A percentile compares a stretch with the other conserved stretches of the same genome.
Evolutionary conservation across 129 eudicot species (phyloP).

Genomic region (Glebionis coronaria): DNA sequence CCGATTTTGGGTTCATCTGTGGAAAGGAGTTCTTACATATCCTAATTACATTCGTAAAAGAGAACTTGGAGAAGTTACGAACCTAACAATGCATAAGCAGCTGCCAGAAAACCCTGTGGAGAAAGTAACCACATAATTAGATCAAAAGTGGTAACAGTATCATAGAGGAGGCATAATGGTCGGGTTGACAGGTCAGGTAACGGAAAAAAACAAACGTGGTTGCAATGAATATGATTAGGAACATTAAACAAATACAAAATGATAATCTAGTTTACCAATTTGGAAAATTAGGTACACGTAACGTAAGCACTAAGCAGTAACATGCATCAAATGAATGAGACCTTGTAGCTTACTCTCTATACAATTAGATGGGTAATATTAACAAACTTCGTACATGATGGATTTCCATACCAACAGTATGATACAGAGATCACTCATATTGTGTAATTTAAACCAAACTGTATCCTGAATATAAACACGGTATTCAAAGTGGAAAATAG

Average conservation of each 20-base stretch:
- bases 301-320: slow-evolving; percentile 4
- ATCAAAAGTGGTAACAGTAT: slow-evolving; percentile 9
- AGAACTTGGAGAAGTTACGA: slow-evolving; percentile 31
- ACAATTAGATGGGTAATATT: background rate
- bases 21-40: slow-evolving; percentile 6
- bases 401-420: background rate
- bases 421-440: slow-evolving; percentile 9
- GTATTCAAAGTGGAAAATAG: slow-evolving; percentile 8
- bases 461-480: slow-evolving; percentile 3
- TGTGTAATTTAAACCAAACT: slow-evolving; percentile 6
- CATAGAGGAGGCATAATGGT: slow-evolving; percentile 8
- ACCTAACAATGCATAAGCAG: slow-evolving; percentile 74
- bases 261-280: background rate
- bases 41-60: slow-evolving; percentile 13
- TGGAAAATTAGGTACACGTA: background rate
- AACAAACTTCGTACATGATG: slow-evolving; percentile 10
- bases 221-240: background rate
- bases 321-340: too few species aligned
- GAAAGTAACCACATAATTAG: slow-evolving; percentile 24
- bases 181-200: background rate
- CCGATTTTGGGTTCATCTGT: background rate
- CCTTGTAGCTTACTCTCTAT: background rate
- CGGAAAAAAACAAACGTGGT: too few species aligned
- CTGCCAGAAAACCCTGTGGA: slow-evolving; percentile 69
- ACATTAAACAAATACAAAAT: background rate